Conservation (phyloP, 495 filamentous ascomycete species). For the Ascodesmis nigricans region DNA sequence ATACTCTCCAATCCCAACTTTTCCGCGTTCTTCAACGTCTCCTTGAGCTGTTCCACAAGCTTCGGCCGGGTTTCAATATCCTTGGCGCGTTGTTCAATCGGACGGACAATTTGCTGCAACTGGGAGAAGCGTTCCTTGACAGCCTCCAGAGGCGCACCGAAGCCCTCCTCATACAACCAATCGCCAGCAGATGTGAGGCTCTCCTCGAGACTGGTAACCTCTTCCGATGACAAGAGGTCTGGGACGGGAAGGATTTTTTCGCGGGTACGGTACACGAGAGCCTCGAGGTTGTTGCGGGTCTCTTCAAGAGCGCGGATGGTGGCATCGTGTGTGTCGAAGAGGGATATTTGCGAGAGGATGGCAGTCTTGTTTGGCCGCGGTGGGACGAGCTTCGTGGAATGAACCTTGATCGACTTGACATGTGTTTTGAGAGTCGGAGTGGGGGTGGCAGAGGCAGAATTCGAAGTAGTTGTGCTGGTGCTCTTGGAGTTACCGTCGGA, state of each 20-base stretch:
- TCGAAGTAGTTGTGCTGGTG: constrained; percentile 19
- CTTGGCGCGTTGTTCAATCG: constrained; percentile 27
- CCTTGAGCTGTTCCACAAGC: constrained; percentile 24
- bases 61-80: constrained; percentile 23
- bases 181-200: constrained; percentile 48
- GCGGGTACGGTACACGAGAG: constrained; percentile 73
- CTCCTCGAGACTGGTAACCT: constrained; percentile 42
- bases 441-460: constrained; percentile 24
- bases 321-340: constrained; percentile 38
- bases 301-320: constrained; percentile 62
- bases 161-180: constrained; percentile 79
- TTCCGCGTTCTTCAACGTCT: constrained; percentile 26
- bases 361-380: constrained; percentile 1
- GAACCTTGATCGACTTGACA: no score
- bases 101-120: constrained; percentile 32
- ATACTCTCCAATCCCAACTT: no score
- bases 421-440: constrained; percentile 26
- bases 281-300: constrained; percentile 74
- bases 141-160: constrained; percentile 44
- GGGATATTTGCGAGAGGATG: constrained; percentile 20
- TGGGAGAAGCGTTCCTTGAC: constrained; percentile 51
- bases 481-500: constrained; percentile 19
- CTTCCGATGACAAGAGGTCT: constrained; percentile 47
- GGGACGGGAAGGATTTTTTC: constrained; percentile 56
- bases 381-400: no score